These are phyloP conservation scores for Saccharomyces hybrid DNA, from an alignment of 1,139 yeast genomes.

Conservation along the genomic window DNA sequence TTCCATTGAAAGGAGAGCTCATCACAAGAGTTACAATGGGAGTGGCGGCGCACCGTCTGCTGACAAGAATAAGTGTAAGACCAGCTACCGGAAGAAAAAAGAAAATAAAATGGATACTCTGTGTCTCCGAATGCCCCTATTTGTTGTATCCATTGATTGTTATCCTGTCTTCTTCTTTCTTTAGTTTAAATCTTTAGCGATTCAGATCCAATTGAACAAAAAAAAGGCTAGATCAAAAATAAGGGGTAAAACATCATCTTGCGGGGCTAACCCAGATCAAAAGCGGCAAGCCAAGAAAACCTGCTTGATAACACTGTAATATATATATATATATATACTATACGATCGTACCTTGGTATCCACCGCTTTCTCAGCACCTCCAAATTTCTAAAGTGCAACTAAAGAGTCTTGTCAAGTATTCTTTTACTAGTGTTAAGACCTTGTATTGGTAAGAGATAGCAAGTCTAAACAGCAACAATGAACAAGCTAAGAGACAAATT, in stretches of 20 bases:
- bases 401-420: neutral
- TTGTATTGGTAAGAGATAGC: neutral
- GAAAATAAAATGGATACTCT: neutral
- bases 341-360: neutral
- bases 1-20: neutral
- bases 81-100: neutral
- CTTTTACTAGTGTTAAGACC: neutral
- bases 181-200: neutral
- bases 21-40: neutral
- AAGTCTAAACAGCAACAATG: slow-evolving; percentile 8
- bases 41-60: neutral
- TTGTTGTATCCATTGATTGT: neutral
- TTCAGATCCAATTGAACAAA: neutral
- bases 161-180: neutral
- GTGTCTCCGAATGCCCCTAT: neutral
- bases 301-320: neutral
- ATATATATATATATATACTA: neutral
- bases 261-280: neutral
- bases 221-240: neutral
- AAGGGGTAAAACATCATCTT: neutral
- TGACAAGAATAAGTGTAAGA: neutral
- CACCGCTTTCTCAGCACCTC: neutral
- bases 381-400: neutral
- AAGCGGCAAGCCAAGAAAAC: neutral
- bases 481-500: slow-evolving; percentile 22